A percentile compares a stretch with the other conserved stretches of the same genome.
phyloP scores from a whole-genome alignment of 1,284 basidiomycete species.

The Porodaedalea pini region DNA sequence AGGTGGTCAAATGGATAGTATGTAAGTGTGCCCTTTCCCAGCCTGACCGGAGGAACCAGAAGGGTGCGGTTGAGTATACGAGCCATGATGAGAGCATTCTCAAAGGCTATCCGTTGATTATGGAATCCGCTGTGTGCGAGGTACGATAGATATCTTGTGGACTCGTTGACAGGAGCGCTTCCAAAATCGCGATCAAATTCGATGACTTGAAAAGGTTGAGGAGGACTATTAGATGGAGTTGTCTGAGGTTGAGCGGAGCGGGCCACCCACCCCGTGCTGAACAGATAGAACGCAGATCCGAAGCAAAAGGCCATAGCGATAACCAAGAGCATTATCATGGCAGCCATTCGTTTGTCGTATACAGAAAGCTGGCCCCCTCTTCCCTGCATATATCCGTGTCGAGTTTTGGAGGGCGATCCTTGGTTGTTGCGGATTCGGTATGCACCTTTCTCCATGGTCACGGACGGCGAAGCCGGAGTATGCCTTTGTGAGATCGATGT shows the following conservation, averaged over 20 bases:
- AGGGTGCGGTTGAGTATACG: slow-evolving; percentile 69
- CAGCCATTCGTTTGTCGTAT: slow-evolving; percentile 28
- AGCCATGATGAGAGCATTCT: slow-evolving; percentile 73
- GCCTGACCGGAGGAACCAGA: slow-evolving; percentile 65
- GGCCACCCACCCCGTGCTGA: slow-evolving; percentile 54
- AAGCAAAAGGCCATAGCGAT: slow-evolving; percentile 52
- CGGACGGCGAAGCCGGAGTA: slow-evolving; percentile 47
- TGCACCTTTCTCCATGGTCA: slow-evolving; percentile 57
- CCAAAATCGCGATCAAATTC: slow-evolving; percentile 14
- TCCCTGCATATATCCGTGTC: slow-evolving; percentile 3
- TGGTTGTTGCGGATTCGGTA: slow-evolving; percentile 54
- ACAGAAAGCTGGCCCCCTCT: slow-evolving; percentile 13
- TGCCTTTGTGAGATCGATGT: background rate
- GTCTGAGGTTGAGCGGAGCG: slow-evolving; percentile 22
- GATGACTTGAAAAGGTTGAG: slow-evolving; percentile 25
- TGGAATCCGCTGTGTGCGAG: slow-evolving; percentile 79
- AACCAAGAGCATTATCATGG: slow-evolving; percentile 45
- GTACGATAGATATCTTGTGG: slow-evolving; percentile 53
- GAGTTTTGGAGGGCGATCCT: slow-evolving; percentile 21
- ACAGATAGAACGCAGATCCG: slow-evolving; percentile 58
- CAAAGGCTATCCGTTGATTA: slow-evolving; percentile 80
- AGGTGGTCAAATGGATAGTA: slow-evolving; percentile 63
- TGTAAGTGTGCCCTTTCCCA: slow-evolving; percentile 58
- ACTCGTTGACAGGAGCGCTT: slow-evolving; percentile 20
- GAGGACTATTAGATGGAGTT: slow-evolving; percentile 29